phyloP scores from a whole-genome alignment of 169 alveolate genomes.

The Eimeria praecox region DNA sequence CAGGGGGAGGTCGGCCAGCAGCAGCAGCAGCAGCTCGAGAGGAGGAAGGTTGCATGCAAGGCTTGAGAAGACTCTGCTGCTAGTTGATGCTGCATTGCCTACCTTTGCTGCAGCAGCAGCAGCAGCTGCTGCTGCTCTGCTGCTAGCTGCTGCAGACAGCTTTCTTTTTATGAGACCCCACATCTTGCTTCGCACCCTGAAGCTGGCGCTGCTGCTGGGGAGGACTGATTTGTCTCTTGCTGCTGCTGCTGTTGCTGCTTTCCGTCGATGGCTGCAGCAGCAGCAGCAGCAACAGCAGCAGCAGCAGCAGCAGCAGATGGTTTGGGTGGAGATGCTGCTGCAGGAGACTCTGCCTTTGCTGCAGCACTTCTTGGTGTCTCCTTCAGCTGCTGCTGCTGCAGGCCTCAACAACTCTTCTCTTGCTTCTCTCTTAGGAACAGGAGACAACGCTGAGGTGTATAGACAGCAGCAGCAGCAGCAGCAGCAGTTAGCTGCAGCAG shows the following conservation, averaged over 20 bases:
- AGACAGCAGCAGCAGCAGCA: neutral
- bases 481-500: neutral
- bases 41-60: neutral
- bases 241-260: neutral
- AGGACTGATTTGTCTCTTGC: conserved; percentile 7
- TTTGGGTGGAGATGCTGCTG: conserved; percentile 7
- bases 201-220: conserved; percentile 47
- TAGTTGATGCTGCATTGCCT: neutral
- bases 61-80: neutral
- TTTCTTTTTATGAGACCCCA: neutral
- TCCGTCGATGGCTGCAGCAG: conserved; percentile 38
- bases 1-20: neutral
- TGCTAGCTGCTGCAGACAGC: conserved; percentile 17
- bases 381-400: neutral
- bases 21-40: neutral
- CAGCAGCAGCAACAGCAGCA: conserved; percentile 55
- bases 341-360: conserved; percentile 50
- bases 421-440: neutral
- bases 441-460: neutral
- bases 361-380: neutral
- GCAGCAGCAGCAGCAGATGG: neutral
- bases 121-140: conserved; percentile 64
- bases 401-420: too few relatives aligned
- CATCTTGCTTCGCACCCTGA: neutral
- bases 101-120: conserved; percentile 15